These are phyloP conservation scores for Peronospora tabacina DNA, from an alignment of 352 stramenopile genomes.

Conservation along the genomic window DNA sequence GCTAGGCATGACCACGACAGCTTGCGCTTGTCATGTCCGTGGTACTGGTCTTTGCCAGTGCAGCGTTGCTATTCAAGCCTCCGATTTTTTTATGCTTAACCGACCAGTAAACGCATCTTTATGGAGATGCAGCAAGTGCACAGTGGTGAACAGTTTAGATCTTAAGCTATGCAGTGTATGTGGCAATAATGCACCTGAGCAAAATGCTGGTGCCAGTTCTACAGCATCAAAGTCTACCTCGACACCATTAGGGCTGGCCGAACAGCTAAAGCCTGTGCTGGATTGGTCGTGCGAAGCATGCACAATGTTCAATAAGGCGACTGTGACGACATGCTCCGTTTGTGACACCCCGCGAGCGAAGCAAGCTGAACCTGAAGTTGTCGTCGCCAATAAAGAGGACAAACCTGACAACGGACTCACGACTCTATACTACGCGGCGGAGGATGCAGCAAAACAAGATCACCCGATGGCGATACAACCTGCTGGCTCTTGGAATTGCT, in stretches of 20 bases:
- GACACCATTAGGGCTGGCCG: conserved; percentile 39
- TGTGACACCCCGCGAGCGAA: conserved; percentile 50
- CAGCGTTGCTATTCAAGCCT: conserved; percentile 27
- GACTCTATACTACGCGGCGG: conserved; percentile 60
- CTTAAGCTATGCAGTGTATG: conserved; percentile 60
- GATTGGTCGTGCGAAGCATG: conserved; percentile 75
- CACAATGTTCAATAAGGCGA: conserved; percentile 61
- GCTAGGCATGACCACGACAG: conserved; percentile 56
- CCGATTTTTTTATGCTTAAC: conserved; percentile 34
- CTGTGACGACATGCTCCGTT: conserved; percentile 60
- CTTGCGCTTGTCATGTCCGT: conserved; percentile 64
- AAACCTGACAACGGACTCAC: conserved; percentile 44
- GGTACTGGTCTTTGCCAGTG: conserved; percentile 47
- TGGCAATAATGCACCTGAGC: conserved; percentile 25
- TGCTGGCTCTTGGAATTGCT: conserved; percentile 40
- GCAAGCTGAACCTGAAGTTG: conserved; percentile 18
- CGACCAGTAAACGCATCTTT: conserved; percentile 34
- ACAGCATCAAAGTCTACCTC: conserved; percentile 32
- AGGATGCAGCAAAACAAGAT: conserved; percentile 34
- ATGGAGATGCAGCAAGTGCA: conserved; percentile 81
- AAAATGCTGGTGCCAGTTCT: conserved; percentile 4
- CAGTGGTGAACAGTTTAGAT: conserved; percentile 63
- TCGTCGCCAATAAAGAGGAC: conserved; percentile 13
- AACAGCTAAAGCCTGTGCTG: conserved; percentile 17
- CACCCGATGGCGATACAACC: conserved; percentile 20